phyloP scores from a whole-genome alignment of 2,329 filamentous ascomycete genomes.

The Cercospora sesami region DNA sequence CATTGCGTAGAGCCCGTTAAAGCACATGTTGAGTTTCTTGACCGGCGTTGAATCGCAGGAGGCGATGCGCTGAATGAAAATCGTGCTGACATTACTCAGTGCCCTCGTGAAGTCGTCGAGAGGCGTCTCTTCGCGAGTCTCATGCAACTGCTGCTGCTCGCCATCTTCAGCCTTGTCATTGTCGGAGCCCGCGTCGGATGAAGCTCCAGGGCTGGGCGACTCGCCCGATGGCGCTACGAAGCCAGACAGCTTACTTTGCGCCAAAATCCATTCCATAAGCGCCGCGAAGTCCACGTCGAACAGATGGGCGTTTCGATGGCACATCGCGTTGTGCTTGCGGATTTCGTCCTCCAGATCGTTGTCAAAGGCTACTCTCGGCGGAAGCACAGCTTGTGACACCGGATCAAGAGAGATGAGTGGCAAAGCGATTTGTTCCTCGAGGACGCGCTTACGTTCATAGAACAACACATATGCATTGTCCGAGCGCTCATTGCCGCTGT shows the following conservation, averaged over 20 bases:
- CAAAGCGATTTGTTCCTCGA: conserved; percentile 22
- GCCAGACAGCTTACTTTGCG: background rate
- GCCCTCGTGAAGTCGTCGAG: conserved; percentile 4
- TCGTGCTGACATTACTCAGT: conserved; percentile 12
- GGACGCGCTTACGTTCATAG: conserved; percentile 62
- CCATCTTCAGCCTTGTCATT: conserved; percentile 4
- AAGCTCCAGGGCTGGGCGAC: background rate
- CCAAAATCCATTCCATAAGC: conserved; percentile 28
- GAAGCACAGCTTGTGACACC: conserved; percentile 16
- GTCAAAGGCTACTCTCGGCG: conserved; percentile 21
- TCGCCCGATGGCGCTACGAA: conserved; percentile 6
- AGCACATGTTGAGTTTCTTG: conserved; percentile 18
- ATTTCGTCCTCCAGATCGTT: conserved; percentile 14
- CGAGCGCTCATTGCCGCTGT: conserved; percentile 58
- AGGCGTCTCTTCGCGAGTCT: background rate
- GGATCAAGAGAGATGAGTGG: conserved; percentile 12
- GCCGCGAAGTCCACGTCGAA: conserved; percentile 28
- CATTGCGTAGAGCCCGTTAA: conserved; percentile 12
- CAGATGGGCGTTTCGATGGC: conserved; percentile 27
- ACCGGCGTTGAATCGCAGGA: conserved; percentile 15
- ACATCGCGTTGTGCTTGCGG: conserved; percentile 22
- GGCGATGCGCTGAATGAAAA: conserved; percentile 22
- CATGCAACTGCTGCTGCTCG: background rate
- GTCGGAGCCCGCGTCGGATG: conserved; percentile 3
- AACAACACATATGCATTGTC: conserved; percentile 96